These are phyloP conservation scores for Penicillium ucsense DNA, from an alignment of 495 filamentous ascomycete species.

Conservation along the genomic window DNA sequence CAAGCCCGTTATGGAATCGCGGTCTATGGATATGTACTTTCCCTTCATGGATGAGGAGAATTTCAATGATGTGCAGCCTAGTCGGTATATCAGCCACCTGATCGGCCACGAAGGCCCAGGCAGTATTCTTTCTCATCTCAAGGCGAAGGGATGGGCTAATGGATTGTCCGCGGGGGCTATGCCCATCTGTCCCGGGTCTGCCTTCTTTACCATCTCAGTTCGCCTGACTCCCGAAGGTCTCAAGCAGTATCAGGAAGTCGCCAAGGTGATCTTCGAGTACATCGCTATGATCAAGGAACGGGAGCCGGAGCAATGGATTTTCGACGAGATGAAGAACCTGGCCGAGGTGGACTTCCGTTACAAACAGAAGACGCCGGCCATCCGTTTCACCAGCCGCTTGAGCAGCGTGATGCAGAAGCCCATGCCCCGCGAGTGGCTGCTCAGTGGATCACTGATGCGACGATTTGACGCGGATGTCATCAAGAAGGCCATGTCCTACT, in stretches of 20 bases:
- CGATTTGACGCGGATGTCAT: constrained; percentile 72
- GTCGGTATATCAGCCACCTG: constrained; percentile 83
- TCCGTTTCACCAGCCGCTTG: constrained; percentile 73
- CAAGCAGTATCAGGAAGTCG: constrained; percentile 76
- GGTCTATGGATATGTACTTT: constrained; percentile 77
- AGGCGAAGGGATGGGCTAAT: constrained; percentile 93
- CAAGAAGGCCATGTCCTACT: constrained; percentile 59
- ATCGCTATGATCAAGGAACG: constrained; percentile 75
- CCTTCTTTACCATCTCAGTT: constrained; percentile 72
- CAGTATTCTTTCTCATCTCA: constrained; percentile 90
- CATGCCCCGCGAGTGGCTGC: constrained; percentile 71
- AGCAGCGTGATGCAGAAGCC: constrained; percentile 85
- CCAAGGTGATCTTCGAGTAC: constrained; percentile 88
- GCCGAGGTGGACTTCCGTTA: constrained; percentile 91
- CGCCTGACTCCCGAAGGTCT: constrained; percentile 79
- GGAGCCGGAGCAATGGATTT: constrained; percentile 84
- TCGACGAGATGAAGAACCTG: constrained; percentile 81
- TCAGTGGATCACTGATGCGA: constrained; percentile 67
- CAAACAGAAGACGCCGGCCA: constrained; percentile 84
- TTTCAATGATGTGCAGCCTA: constrained; percentile 73
- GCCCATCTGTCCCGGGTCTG: constrained; percentile 70
- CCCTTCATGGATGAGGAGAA: constrained; percentile 84
- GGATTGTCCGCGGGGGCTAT: constrained; percentile 69
- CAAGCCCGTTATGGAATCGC: constrained; percentile 91
- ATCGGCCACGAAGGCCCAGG: constrained; percentile 96